phyloP scores from a whole-genome alignment of 2,329 filamentous ascomycete species.

The Blumeria hordei region DNA sequence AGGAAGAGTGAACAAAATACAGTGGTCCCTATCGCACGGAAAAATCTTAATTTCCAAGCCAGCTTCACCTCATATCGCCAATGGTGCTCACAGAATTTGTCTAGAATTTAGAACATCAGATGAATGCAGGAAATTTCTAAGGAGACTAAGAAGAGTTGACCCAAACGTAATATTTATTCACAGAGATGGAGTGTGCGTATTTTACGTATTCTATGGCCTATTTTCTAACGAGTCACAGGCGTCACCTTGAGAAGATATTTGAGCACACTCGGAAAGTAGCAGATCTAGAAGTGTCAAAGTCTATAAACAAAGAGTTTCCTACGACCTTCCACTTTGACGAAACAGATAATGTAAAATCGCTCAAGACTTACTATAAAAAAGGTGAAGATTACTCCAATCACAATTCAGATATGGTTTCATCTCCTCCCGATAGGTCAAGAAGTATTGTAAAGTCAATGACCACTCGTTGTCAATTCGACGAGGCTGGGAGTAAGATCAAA shows the following conservation, averaged over 20 bases:
- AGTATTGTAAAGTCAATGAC: slow-evolving; percentile 1
- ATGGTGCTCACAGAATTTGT: not conserved
- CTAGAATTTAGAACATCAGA: slow-evolving; percentile 1
- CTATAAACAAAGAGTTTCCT: not conserved
- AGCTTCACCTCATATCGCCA: not conserved
- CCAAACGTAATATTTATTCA: not conserved
- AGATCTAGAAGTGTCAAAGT: not conserved
- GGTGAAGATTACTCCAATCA: not conserved
- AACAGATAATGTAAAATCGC: not conserved
- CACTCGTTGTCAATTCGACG: not conserved
- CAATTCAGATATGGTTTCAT: not conserved
- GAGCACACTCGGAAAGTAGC: not conserved
- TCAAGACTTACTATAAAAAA: not conserved
- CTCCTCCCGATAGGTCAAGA: not conserved
- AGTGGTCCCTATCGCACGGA: not conserved
- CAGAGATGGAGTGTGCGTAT: not conserved
- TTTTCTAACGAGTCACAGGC: not conserved
- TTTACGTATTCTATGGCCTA: not conserved
- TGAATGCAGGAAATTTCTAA: slow-evolving; percentile 1
- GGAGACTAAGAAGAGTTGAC: not conserved
- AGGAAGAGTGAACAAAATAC: not conserved
- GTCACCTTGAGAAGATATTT: not conserved
- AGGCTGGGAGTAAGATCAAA: too few species aligned
- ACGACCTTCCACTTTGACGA: not conserved
- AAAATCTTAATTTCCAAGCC: not conserved